Conservation (phyloP, 202 grass and related monocot species). For the Elaeis oleifera region DNA sequence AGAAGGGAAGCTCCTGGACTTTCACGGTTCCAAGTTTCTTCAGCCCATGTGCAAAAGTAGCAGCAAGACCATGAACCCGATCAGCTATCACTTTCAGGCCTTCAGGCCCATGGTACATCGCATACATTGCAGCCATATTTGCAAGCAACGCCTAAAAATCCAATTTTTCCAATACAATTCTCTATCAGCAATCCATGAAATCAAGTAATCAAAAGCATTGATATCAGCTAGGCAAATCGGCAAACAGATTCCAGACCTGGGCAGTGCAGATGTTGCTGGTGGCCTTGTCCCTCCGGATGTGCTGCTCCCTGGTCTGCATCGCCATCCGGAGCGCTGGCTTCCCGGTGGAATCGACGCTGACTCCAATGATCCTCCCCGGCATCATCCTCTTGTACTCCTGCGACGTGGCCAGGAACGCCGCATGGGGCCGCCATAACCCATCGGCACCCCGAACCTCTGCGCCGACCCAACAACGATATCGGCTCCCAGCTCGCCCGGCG, state of each 20-base stretch:
- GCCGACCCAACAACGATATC: slow-evolving; percentile 94
- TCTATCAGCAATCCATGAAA: too few relatives aligned
- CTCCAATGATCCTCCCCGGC: slow-evolving; percentile 86
- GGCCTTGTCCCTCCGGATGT: slow-evolving; percentile 97
- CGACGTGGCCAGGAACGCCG: slow-evolving; percentile 84
- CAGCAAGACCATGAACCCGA: slow-evolving; percentile 82
- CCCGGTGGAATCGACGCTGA: slow-evolving; percentile 82
- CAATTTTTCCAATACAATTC: neutral
- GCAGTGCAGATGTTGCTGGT: slow-evolving; percentile 99
- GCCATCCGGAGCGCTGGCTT: slow-evolving; percentile 95
- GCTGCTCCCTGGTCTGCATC: slow-evolving; percentile 98
- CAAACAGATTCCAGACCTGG: slow-evolving; percentile 45
- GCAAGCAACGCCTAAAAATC: slow-evolving; percentile 75
- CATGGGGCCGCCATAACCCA: slow-evolving; percentile 98
- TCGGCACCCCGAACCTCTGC: slow-evolving; percentile 95
- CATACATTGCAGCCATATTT: slow-evolving; percentile 99
- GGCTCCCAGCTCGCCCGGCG: slow-evolving; percentile 78
- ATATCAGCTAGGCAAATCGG: slow-evolving; percentile 15
- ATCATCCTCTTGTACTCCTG: slow-evolving; percentile 98
- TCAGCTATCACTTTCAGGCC: slow-evolving; percentile 76
- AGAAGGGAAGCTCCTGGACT: slow-evolving; percentile 86
- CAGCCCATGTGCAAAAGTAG: slow-evolving; percentile 68
- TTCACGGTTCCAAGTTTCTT: slow-evolving; percentile 85
- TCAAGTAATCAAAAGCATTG: too few relatives aligned
- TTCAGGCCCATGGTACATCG: slow-evolving; percentile 93